Conservation (phyloP, 169 alveolate species). For the Plasmodium gaboni region DNA sequence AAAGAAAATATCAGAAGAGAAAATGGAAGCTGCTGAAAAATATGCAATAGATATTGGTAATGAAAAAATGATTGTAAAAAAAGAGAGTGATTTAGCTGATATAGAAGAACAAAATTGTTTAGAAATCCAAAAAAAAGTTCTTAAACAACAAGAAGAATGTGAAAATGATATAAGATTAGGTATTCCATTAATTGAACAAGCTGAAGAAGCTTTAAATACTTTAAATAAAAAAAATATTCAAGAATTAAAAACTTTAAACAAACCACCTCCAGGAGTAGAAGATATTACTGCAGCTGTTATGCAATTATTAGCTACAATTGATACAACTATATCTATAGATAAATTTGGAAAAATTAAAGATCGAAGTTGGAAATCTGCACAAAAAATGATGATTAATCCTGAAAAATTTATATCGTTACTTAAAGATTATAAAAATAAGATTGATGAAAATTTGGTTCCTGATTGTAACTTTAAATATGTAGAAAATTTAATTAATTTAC, state of each 20-base stretch:
- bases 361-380: slow-evolving; percentile 95
- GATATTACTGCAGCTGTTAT: slow-evolving; percentile 94
- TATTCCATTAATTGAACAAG: slow-evolving; percentile 94
- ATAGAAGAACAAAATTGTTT: slow-evolving; percentile 94
- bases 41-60: slow-evolving; percentile 94
- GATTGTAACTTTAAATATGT: slow-evolving; percentile 92
- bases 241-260: slow-evolving; percentile 92
- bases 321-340: slow-evolving; percentile 92
- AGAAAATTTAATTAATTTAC: slow-evolving; percentile 83
- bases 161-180: slow-evolving; percentile 93
- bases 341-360: slow-evolving; percentile 94
- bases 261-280: slow-evolving; percentile 97
- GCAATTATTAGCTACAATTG: slow-evolving; percentile 93
- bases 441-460: slow-evolving; percentile 92
- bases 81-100: slow-evolving; percentile 92
- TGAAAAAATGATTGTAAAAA: slow-evolving; percentile 93
- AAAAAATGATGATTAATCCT: slow-evolving; percentile 95
- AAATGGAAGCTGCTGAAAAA: slow-evolving; percentile 94
- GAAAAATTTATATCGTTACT: slow-evolving; percentile 92
- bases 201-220: slow-evolving; percentile 93
- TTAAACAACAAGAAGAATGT: slow-evolving; percentile 90
- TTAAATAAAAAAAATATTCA: slow-evolving; percentile 95
- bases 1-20: slow-evolving; percentile 92
- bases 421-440: slow-evolving; percentile 90
- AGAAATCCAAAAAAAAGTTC: slow-evolving; percentile 92